These are phyloP conservation scores for Solanum appendiculatum DNA, from an alignment of 257 asterid genomes.

Conservation along the genomic window DNA sequence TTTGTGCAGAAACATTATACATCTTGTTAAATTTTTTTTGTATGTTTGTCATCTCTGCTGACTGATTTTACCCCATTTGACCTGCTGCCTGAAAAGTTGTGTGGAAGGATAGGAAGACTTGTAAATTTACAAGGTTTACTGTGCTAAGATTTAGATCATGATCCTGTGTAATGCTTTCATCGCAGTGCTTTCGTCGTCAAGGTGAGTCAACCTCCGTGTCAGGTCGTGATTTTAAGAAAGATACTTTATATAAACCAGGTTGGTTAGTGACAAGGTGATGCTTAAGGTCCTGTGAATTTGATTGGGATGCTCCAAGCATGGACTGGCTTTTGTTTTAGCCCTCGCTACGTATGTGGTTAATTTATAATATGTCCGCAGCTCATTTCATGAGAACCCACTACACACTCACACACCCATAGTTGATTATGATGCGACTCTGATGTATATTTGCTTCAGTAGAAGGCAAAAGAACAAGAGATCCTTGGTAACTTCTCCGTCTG, in stretches of 20 bases:
- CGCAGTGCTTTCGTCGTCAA: slow-evolving; percentile 90
- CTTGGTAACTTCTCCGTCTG: neutral
- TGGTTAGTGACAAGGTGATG: slow-evolving; percentile 82
- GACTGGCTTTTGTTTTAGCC: neutral
- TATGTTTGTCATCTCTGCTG: neutral
- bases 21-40: neutral
- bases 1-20: neutral
- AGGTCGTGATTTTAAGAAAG: slow-evolving; percentile 64
- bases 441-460: neutral
- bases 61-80: neutral
- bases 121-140: neutral
- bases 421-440: neutral
- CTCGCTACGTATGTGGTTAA: neutral
- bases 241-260: slow-evolving; percentile 56
- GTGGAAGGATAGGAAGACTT: neutral
- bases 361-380: neutral
- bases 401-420: neutral
- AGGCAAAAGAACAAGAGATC: neutral
- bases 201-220: slow-evolving; percentile 75
- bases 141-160: neutral
- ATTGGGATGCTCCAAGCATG: neutral
- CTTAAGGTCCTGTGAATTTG: neutral
- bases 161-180: neutral
- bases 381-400: neutral
- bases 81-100: neutral